Conservation (phyloP, 768 basidiomycete genomes). For the Tremella mesenterica region DNA sequence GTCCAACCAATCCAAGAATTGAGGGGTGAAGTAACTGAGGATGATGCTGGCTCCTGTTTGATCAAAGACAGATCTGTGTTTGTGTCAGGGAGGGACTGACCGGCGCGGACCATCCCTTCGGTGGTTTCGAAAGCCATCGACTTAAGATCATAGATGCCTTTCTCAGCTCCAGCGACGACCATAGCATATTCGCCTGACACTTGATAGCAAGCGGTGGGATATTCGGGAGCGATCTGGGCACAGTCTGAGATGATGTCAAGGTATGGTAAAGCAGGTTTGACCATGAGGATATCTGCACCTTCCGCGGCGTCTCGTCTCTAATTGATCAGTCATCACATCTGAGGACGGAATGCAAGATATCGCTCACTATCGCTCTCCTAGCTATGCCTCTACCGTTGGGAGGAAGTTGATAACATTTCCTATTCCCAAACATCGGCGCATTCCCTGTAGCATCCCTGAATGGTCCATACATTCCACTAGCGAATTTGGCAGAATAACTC, state of each 20-base stretch:
- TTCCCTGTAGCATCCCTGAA: conserved; percentile 99
- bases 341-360: not conserved
- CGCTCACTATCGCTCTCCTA: conserved; percentile 76
- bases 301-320: conserved; percentile 79
- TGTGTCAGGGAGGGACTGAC: conserved; percentile 47
- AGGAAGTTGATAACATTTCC: conserved; percentile 97
- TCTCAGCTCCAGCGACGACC: conserved; percentile 84
- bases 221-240: conserved; percentile 66
- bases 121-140: conserved; percentile 90
- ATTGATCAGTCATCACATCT: not conserved
- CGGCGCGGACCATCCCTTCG: conserved; percentile 86
- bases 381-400: conserved; percentile 81
- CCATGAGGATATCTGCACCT: conserved; percentile 98
- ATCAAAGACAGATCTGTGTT: not conserved
- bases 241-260: conserved; percentile 93
- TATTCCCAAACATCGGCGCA: conserved; percentile 84
- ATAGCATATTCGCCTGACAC: conserved; percentile 97
- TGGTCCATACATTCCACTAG: conserved; percentile 87
- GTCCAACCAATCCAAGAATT: conserved; percentile 64
- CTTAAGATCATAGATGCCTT: conserved; percentile 85
- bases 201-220: conserved; percentile 85
- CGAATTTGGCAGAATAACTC: conserved; percentile 97
- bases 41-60: conserved; percentile 72
- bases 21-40: conserved; percentile 89
- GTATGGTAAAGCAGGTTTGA: conserved; percentile 92